Evolutionary conservation across 257 asterid genomes (phyloP).

Genomic region (Rauvolfia tetraphylla): DNA sequence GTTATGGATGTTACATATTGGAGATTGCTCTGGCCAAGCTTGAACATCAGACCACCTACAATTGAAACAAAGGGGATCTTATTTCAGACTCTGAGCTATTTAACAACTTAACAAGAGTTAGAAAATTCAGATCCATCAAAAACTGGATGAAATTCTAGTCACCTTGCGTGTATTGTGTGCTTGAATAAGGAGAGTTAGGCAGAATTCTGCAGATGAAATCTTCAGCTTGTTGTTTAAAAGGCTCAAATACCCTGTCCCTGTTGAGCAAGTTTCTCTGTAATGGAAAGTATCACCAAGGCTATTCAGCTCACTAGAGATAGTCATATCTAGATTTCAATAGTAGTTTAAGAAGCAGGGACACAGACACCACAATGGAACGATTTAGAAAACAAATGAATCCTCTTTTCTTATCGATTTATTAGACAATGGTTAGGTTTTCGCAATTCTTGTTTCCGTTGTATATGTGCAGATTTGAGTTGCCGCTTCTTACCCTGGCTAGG

Average conservation of each 20-base stretch:
- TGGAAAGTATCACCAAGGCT: background rate
- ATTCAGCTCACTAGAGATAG: background rate
- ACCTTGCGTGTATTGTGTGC: conserved; percentile 68
- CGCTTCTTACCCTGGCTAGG: conserved; percentile 53
- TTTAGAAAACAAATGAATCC: no score
- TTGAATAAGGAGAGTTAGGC: conserved; percentile 70
- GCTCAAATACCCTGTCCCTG: conserved; percentile 36
- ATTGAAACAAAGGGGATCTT: background rate
- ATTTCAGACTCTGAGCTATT: background rate
- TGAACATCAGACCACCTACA: conserved; percentile 75
- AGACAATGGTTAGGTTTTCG: background rate
- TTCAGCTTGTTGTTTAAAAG: conserved; percentile 53
- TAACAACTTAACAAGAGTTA: background rate
- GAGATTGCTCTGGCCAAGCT: conserved; percentile 59
- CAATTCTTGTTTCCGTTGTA: no score
- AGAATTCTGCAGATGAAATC: conserved; percentile 66
- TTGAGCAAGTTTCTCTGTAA: conserved; percentile 56
- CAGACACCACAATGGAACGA: no score
- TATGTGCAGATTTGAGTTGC: background rate
- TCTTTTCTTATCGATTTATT: no score
- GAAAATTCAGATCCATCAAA: background rate
- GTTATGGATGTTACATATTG: conserved; percentile 78
- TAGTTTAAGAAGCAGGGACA: no score
- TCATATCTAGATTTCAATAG: no score
- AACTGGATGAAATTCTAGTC: background rate